These are phyloP conservation scores for Clonostachys rosea DNA, from an alignment of 2,329 filamentous ascomycete genomes.

Conservation along the genomic window DNA sequence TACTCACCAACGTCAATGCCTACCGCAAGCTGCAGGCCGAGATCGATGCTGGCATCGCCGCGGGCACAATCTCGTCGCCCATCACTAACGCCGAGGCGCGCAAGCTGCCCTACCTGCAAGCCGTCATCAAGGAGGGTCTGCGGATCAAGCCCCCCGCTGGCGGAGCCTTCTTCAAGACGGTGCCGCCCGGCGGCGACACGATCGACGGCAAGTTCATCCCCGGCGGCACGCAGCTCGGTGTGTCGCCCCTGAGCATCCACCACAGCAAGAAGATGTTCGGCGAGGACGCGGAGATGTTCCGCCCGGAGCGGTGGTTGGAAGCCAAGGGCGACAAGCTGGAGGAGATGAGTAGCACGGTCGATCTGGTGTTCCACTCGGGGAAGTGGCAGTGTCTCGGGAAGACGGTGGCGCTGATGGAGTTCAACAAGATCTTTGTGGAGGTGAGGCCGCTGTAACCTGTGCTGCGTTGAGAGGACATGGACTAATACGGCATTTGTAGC, in stretches of 20 bases:
- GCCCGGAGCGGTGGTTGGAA: slow-evolving; percentile 45
- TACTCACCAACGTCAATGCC: slow-evolving; percentile 43
- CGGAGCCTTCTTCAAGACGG: slow-evolving; percentile 28
- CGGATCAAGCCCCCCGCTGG: slow-evolving; percentile 28
- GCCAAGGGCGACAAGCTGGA: slow-evolving; percentile 20
- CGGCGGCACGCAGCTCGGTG: slow-evolving; percentile 37
- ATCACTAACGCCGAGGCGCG: slow-evolving; percentile 24
- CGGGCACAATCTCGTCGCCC: slow-evolving; percentile 19
- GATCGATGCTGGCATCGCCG: slow-evolving; percentile 30
- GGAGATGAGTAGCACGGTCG: slow-evolving; percentile 28
- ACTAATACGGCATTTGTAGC: slow-evolving; percentile 1
- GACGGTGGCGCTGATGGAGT: slow-evolving; percentile 32
- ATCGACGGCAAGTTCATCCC: slow-evolving; percentile 33
- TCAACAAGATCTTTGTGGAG: slow-evolving; percentile 36
- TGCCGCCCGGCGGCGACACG: slow-evolving; percentile 18
- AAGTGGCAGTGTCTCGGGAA: slow-evolving; percentile 38
- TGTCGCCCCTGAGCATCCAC: slow-evolving; percentile 32
- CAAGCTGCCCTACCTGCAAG: slow-evolving; percentile 35
- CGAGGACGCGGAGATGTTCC: slow-evolving; percentile 32
- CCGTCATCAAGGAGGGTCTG: slow-evolving; percentile 43
- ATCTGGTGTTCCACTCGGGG: slow-evolving; percentile 38
- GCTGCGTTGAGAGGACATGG: not conserved
- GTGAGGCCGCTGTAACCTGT: slow-evolving; percentile 13
- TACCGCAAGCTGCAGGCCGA: slow-evolving; percentile 32
- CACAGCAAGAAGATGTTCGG: slow-evolving; percentile 28